Evolutionary conservation across 106 monocot genomes (phyloP).

Genomic region (Gastrodia elata): DNA sequence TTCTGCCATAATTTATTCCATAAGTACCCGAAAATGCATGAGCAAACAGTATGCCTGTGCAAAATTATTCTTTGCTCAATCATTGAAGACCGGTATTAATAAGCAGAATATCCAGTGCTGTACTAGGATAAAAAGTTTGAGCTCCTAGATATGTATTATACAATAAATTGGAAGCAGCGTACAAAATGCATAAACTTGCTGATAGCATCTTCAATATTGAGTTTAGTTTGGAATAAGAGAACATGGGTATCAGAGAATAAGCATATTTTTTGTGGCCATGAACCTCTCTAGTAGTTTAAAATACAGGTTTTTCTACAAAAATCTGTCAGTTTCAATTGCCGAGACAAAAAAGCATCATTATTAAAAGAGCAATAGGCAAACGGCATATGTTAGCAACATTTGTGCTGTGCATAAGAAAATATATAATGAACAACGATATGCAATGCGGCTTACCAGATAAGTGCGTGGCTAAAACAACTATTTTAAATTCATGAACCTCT

Average conservation of each 20-base stretch:
- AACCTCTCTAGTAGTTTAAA: not conserved
- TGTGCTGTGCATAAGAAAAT: not conserved
- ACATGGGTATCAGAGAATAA: not conserved
- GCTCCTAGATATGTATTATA: not conserved
- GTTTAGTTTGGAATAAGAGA: not conserved
- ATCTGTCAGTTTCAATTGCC: not conserved
- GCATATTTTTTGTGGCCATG: not conserved
- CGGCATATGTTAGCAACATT: not conserved
- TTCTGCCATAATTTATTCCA: conserved; percentile 77
- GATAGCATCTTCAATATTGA: not conserved
- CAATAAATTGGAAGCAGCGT: not conserved
- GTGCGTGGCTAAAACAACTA: not conserved
- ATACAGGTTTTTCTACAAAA: not conserved
- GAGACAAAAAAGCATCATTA: not conserved
- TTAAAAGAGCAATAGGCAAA: not conserved
- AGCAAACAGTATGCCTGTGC: conserved; percentile 14
- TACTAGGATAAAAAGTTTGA: not conserved
- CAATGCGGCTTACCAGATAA: not conserved
- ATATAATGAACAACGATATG: not conserved
- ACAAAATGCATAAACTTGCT: not conserved
- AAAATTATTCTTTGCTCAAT: not conserved
- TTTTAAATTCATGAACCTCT: not conserved
- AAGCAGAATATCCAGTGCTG: not conserved
- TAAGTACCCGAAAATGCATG: conserved; percentile 69
- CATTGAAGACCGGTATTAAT: not conserved